Conservation (phyloP, 2,329 filamentous ascomycete species). For the Botrytis paeoniae region DNA sequence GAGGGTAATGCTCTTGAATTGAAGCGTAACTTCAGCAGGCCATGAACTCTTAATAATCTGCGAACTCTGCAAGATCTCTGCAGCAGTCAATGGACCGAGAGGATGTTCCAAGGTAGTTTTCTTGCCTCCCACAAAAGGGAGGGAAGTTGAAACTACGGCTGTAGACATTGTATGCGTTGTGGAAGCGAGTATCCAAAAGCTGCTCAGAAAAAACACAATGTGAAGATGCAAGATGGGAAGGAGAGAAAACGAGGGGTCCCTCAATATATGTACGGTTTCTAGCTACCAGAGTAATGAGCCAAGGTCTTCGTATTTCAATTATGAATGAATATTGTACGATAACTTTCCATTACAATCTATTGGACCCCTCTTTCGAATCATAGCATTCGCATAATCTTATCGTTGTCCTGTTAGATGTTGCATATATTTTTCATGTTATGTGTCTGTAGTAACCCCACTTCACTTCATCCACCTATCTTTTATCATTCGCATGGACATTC, state of each 20-base stretch:
- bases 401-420: neutral
- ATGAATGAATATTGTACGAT: neutral
- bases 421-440: neutral
- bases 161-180: neutral
- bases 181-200: neutral
- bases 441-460: constrained; percentile 17
- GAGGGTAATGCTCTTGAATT: constrained; percentile 63
- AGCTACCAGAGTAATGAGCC: neutral
- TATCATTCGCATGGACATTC: constrained; percentile 28
- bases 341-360: constrained; percentile 3
- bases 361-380: neutral
- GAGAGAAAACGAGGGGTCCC: neutral
- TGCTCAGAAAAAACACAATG: neutral
- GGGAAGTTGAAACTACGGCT: constrained; percentile 30
- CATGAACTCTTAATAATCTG: constrained; percentile 51
- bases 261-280: constrained; percentile 3
- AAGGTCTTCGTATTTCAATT: neutral
- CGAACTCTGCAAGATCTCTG: constrained; percentile 53
- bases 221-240: neutral
- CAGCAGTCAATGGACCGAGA: constrained; percentile 55
- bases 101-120: constrained; percentile 45
- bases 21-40: constrained; percentile 53
- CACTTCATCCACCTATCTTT: constrained; percentile 19
- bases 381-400: constrained; percentile 6
- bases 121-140: constrained; percentile 31